Evolutionary conservation across 139 green algal genomes (phyloP).

Genomic region (Haematococcus sp.): DNA sequence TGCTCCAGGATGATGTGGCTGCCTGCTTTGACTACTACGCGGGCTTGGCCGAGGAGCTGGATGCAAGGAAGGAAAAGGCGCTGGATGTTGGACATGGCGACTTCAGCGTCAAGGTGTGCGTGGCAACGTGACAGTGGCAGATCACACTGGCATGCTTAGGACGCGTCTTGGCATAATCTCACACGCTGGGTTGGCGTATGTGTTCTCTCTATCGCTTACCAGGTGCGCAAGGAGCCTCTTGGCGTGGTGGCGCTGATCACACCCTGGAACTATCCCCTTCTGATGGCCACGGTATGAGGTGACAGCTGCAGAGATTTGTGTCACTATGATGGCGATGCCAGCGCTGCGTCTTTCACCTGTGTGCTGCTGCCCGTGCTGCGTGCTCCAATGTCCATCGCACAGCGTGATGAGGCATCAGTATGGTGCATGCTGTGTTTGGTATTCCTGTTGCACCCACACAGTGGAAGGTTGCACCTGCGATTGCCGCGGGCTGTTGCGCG

Average conservation of each 20-base stretch:
- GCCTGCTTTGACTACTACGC: conserved; percentile 83
- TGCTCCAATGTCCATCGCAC: too few species aligned
- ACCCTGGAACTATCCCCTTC: conserved; percentile 89
- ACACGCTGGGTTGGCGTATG: too few species aligned
- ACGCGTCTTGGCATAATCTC: too few species aligned
- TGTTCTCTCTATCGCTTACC: too few species aligned
- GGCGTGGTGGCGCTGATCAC: conserved; percentile 81
- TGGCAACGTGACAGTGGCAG: too few species aligned
- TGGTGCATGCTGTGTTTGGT: conserved; percentile 1
- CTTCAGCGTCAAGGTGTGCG: conserved; percentile 44
- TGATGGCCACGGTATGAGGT: conserved; percentile 62
- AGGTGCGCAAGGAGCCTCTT: conserved; percentile 52
- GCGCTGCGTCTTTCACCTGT: too few species aligned
- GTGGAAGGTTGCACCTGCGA: conserved; percentile 88
- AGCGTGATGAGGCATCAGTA: too few species aligned
- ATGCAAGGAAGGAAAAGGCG: conserved; percentile 50
- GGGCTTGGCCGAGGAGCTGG: conserved; percentile 78
- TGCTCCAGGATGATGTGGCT: conserved; percentile 74
- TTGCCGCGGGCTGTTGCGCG: conserved; percentile 77
- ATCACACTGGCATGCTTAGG: too few species aligned
- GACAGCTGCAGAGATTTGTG: too few species aligned
- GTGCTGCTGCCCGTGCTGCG: conserved; percentile 3
- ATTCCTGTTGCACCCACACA: conserved; percentile 14
- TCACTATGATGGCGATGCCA: too few species aligned
- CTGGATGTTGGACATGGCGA: conserved; percentile 69